Percentiles rank a stretch among this genome's conserved stretches.
Evolutionary conservation across 73 alveolate species (phyloP).

Genomic region (Paramecium sonneborni): DNA sequence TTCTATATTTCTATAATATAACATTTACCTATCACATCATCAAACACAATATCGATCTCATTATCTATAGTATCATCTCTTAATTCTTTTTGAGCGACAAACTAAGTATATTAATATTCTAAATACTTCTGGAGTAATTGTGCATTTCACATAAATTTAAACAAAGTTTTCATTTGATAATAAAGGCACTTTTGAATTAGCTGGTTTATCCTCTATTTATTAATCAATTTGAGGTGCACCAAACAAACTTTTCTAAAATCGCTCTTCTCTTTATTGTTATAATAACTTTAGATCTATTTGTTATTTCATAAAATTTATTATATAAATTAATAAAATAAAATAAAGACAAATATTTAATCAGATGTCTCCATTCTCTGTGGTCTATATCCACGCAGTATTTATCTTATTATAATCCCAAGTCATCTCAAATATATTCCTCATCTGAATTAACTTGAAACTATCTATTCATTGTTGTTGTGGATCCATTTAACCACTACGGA

Average conservation of each 20-base stretch:
- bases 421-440: neutral
- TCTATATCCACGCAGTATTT: neutral
- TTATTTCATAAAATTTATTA: neutral
- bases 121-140: conserved; percentile 41
- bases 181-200: neutral
- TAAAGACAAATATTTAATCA: conserved; percentile 17
- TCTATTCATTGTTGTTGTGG: neutral
- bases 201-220: neutral
- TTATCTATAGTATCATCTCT: neutral
- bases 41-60: conserved; percentile 32
- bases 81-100: conserved; percentile 25
- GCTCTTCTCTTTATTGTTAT: conserved; percentile 17
- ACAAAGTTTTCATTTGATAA: conserved; percentile 36
- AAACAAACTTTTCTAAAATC: conserved; percentile 25
- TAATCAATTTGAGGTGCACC: neutral
- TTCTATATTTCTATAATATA: neutral
- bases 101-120: neutral
- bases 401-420: neutral
- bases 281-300: conserved; percentile 7
- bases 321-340: neutral
- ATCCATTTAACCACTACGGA: conserved; percentile 6
- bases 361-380: neutral
- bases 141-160: conserved; percentile 31
- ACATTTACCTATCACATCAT: conserved; percentile 42
- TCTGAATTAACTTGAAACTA: neutral